Evolutionary conservation across 2,329 filamentous ascomycete genomes (phyloP), one percentile per base, ranked within the genome.

Genomic region (Cordyceps tenuipes): DNA sequence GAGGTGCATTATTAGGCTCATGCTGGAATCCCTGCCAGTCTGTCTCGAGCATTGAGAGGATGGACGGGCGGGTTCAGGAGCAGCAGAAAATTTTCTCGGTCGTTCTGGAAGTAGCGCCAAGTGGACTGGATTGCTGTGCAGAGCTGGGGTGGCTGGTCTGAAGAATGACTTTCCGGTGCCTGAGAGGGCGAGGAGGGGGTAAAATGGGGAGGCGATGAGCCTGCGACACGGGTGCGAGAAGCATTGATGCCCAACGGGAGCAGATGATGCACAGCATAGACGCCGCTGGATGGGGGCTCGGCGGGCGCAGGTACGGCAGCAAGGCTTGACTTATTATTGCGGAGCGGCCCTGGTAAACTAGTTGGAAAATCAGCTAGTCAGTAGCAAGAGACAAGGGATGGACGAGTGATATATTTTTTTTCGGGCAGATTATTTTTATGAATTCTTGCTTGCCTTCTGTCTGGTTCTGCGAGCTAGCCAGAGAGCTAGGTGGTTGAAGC

Each of bases 1-100:
- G 43, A 46, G 43, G 47, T 58, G 49, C 57, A 59, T 59, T 59
- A 59, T 59, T 59, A 59, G 57, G 57, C 57, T 53, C 57, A 53
- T 53, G 57, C 49, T 43, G 26, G 19, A 44, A 46, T 46, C 43
- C 43, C 43, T 46, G 43, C n/a, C n/a, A 9, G 8, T n/a, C 48
- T 53, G 48, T 53, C 57, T 53, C 49, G 36, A 53, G 54, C 31
- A 34, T 8, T 6, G 41, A 43, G 41, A 43, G n/a, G 52, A 46
- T 31, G 26, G 52, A 46, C 29, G 26, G 52, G 34, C 10, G 31
- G 15, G n/a, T 36, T 46, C 41, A 41, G 44, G 31, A 49, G 54
- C 44, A 57, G 36, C 34, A 53, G 39, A 59, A 59, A 59, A 59
- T 44, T 59, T 53, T 59, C 48, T 52, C 57, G 49, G 29, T 26